Evolutionary conservation across 495 filamentous ascomycete genomes (phyloP).

Genomic region (Penicillium riverlandense): DNA sequence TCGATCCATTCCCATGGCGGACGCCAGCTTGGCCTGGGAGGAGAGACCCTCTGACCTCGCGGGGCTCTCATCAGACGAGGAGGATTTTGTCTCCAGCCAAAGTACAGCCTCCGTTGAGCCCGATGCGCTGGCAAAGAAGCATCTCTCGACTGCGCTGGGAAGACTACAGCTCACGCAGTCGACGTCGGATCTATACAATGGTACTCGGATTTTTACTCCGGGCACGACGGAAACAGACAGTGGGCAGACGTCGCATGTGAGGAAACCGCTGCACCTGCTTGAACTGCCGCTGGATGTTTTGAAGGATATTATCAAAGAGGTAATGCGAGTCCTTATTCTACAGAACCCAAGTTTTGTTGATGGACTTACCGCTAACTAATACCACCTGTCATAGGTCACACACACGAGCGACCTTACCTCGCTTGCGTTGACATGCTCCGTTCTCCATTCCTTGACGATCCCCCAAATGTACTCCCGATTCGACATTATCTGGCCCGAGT

Average conservation of each 20-base stretch:
- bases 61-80: conserved; percentile 26
- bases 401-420: conserved; percentile 84
- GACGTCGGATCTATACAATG: background rate
- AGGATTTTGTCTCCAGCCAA: conserved; percentile 26
- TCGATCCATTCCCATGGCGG: conserved; percentile 5
- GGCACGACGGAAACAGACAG: background rate
- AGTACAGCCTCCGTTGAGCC: conserved; percentile 21
- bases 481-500: conserved; percentile 91
- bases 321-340: conserved; percentile 22
- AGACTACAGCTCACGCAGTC: conserved; percentile 27
- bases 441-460: conserved; percentile 73
- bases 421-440: conserved; percentile 74
- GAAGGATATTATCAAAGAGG: conserved; percentile 85
- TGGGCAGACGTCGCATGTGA: background rate
- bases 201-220: conserved; percentile 7
- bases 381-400: conserved; percentile 51
- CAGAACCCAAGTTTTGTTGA: background rate
- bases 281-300: conserved; percentile 84
- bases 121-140: conserved; percentile 2
- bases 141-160: conserved; percentile 10
- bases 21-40: conserved; percentile 11
- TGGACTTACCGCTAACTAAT: conserved; percentile 2
- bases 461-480: conserved; percentile 89
- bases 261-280: conserved; percentile 50
- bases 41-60: conserved; percentile 19